Percentiles rank a stretch among this genome's conserved stretches.
These are phyloP conservation scores for Blepharisma stoltei DNA, from an alignment of 73 alveolate species.

Conservation along the genomic window DNA sequence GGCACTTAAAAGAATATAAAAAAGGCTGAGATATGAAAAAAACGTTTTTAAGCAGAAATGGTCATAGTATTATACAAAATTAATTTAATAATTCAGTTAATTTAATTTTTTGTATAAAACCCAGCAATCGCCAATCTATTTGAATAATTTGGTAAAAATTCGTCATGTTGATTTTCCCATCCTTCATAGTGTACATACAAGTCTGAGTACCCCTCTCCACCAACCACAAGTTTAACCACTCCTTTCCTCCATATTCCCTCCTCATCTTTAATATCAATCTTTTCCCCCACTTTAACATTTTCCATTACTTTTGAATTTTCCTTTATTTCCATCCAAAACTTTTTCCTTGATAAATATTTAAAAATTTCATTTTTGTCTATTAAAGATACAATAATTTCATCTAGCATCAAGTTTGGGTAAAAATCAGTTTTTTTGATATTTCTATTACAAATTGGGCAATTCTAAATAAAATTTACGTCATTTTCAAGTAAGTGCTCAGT, in stretches of 20 bases:
- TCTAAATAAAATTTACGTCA: neutral
- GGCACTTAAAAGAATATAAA: no score
- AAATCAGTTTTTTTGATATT: neutral
- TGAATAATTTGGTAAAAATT: neutral
- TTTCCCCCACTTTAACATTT: slow-evolving; percentile 8
- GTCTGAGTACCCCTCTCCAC: neutral
- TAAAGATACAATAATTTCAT: neutral
- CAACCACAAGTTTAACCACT: neutral
- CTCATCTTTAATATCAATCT: neutral
- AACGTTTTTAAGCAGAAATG: no score
- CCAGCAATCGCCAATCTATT: slow-evolving; percentile 1
- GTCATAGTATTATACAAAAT: no score
- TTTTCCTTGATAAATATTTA: neutral
- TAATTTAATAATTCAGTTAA: neutral
- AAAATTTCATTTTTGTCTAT: neutral
- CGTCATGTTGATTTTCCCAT: slow-evolving; percentile 5
- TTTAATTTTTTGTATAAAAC: neutral
- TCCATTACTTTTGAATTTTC: slow-evolving; percentile 2
- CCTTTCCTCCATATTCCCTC: neutral
- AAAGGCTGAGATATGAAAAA: no score
- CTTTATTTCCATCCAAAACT: neutral
- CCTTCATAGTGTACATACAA: neutral
- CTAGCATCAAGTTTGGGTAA: neutral
- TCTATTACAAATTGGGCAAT: slow-evolving; percentile 14
- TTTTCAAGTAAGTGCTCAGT: neutral